Evolutionary conservation across 2,329 filamentous ascomycete species (phyloP).

Genomic region (Clonostachys rosea): DNA sequence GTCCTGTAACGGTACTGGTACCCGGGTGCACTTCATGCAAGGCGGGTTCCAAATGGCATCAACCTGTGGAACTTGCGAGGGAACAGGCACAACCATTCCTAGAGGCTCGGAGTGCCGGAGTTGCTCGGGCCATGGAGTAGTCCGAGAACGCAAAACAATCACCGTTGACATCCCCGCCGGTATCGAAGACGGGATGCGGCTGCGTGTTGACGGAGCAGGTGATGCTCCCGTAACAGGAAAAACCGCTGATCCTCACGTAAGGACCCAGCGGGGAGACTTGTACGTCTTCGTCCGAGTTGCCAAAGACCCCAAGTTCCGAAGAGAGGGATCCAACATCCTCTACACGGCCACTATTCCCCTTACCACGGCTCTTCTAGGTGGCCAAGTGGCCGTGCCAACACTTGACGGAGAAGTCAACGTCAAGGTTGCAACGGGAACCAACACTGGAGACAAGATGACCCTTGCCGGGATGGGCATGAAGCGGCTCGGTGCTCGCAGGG

Average conservation of each 20-base stretch:
- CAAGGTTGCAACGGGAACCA: constrained; percentile 86
- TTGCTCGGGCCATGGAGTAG: constrained; percentile 79
- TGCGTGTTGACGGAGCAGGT: constrained; percentile 80
- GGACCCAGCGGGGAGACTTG: constrained; percentile 76
- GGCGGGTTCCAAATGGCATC: constrained; percentile 95
- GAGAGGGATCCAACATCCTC: constrained; percentile 82
- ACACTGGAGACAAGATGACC: constrained; percentile 87
- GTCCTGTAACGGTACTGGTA: constrained; percentile 80
- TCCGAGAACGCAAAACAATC: constrained; percentile 77
- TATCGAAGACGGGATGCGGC: constrained; percentile 93
- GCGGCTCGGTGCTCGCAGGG: constrained; percentile 65
- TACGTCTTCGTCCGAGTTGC: constrained; percentile 88
- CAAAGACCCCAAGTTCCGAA: constrained; percentile 84
- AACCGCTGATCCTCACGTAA: constrained; percentile 55
- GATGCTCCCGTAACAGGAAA: constrained; percentile 78
- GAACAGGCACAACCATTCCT: constrained; percentile 71
- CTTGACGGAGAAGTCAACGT: constrained; percentile 87
- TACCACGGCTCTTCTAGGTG: constrained; percentile 88
- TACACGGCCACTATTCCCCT: constrained; percentile 90
- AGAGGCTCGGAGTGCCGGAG: constrained; percentile 74
- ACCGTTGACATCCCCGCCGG: constrained; percentile 90
- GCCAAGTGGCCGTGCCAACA: constrained; percentile 85
- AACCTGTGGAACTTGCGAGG: constrained; percentile 78
- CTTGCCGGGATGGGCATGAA: constrained; percentile 92
- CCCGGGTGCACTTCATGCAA: constrained; percentile 81